Base-by-base conservation (phyloP, 2,329 filamentous ascomycete genomes). In the Ampelomyces quisqualis region DNA sequence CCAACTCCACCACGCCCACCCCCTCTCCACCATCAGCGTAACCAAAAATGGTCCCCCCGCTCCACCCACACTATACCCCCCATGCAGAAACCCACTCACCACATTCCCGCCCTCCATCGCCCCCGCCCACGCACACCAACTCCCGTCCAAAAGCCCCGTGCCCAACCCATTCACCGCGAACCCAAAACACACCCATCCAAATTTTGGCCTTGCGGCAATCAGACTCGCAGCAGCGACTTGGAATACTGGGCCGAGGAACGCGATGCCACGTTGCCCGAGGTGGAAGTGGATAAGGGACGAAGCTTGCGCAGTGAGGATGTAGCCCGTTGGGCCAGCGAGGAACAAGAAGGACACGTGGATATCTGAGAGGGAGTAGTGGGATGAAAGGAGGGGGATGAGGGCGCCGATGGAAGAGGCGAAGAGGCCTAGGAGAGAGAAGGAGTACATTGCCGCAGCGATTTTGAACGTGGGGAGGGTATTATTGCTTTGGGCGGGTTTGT, bases 401-500 rank as follows among this genome's bases (percentile, higher is more conserved):
- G 66, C 65, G 24, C 67, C 72, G 5, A 57, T 44, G 7, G 51
- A 48, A 15, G 51, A 58, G 20, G 38, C 55, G 47, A 58, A 58
- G 5, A 57, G 55, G 0, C 81, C 81, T 59, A 80, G 76, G 1
- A 79, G 73, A 4, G 79, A 55, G 45, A 84, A 79, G 5, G 73
- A 75, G 69, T 73, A 81, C 61, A 82, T 82, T 0, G 77, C 75
- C 0, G 80, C 73, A 2, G 70, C 64, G 1, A 80, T 68, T 7
- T 75, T 73, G 47, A 69, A 34, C 1, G 34, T 8, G 6, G 19
- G n/a, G n/a, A n/a, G n/a, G n/a, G n/a, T n/a, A n/a, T n/a, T n/a
- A n/a, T n/a, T n/a, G n/a, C n/a, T n/a, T n/a, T n/a, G n/a, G n/a
- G n/a, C n/a, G n/a, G 7, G 3, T 24, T 24, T 24, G 22, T 24